Percentiles rank a stretch among this genome's conserved stretches.
Conservation (phyloP, 805 yeast species). For the Lipomyces chichibuensis region DNA sequence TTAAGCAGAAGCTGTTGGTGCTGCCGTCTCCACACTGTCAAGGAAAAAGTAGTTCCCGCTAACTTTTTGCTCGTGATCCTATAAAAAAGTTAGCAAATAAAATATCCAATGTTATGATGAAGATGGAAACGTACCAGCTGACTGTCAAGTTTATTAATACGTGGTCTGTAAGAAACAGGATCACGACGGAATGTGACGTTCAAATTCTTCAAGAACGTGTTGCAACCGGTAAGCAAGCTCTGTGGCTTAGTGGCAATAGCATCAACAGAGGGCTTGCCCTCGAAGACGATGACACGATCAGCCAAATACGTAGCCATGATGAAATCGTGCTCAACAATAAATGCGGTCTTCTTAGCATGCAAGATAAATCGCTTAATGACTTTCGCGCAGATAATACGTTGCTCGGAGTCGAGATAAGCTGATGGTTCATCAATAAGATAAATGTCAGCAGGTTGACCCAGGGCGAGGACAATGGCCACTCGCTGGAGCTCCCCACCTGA, state of each 20-base stretch:
- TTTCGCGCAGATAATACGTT: slow-evolving; percentile 98
- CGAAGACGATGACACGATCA: slow-evolving; percentile 97
- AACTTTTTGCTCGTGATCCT: slow-evolving; percentile 90
- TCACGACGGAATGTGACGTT: slow-evolving; percentile 99
- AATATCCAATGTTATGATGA: not conserved
- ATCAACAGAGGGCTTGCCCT: slow-evolving; percentile 86
- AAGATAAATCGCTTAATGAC: slow-evolving; percentile 95
- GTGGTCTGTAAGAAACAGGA: slow-evolving; percentile 96
- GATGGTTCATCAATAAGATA: slow-evolving; percentile 98
- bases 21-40: slow-evolving; percentile 49
- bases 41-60: slow-evolving; percentile 95
- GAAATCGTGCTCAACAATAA: slow-evolving; percentile 99
- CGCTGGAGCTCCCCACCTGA: slow-evolving; percentile 99
- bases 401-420: slow-evolving; percentile 98
- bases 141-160: slow-evolving; percentile 95
- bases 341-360: slow-evolving; percentile 98
- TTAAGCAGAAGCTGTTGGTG: not conserved
- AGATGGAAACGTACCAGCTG: slow-evolving; percentile 53
- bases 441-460: slow-evolving; percentile 94
- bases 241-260: slow-evolving; percentile 90
- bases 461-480: slow-evolving; percentile 93
- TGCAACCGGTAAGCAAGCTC: slow-evolving; percentile 94
- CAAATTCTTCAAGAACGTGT: slow-evolving; percentile 92
- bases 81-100: not conserved
- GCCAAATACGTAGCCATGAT: slow-evolving; percentile 99